Conservation (phyloP, 2,329 filamentous ascomycete genomes). For the Calonectria pauciramosa region DNA sequence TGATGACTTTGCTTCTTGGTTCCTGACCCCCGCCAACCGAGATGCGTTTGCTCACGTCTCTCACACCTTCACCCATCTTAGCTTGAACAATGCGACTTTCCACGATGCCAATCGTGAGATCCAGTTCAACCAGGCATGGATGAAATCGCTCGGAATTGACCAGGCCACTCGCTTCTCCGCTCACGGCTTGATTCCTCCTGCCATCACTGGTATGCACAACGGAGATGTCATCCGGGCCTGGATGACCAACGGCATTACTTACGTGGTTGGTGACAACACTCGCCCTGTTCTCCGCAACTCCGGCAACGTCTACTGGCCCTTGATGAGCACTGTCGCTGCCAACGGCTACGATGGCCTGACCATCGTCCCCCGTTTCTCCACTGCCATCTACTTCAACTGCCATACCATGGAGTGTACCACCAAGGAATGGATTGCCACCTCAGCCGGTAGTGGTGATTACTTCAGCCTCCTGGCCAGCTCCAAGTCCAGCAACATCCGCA, state of each 20-base stretch:
- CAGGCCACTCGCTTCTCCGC: constrained; percentile 27
- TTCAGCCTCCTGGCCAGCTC: constrained; percentile 25
- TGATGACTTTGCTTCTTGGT: constrained; percentile 35
- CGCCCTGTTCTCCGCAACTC: constrained; percentile 21
- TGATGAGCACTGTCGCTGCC: constrained; percentile 29
- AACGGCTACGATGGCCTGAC: constrained; percentile 32
- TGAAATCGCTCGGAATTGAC: constrained; percentile 31
- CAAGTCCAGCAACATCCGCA: constrained; percentile 28
- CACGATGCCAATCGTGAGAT: constrained; percentile 33
- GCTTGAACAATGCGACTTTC: constrained; percentile 37
- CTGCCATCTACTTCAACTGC: constrained; percentile 38
- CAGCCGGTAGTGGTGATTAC: constrained; percentile 27
- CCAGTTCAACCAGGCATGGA: constrained; percentile 34
- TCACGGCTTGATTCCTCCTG: constrained; percentile 30
- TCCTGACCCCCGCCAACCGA: constrained; percentile 28
- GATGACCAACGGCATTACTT: constrained; percentile 29
- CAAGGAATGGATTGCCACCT: constrained; percentile 34
- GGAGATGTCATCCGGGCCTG: constrained; percentile 34
- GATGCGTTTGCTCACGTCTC: constrained; percentile 34
- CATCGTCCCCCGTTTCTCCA: constrained; percentile 32
- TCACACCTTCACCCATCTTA: constrained; percentile 34
- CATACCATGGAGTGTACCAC: constrained; percentile 31
- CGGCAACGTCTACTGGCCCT: constrained; percentile 29
- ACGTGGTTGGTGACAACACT: constrained; percentile 35
- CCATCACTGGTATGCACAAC: constrained; percentile 37